Conservation (phyloP, 23 red algal genomes). For the Chondrus crispus region DNA sequence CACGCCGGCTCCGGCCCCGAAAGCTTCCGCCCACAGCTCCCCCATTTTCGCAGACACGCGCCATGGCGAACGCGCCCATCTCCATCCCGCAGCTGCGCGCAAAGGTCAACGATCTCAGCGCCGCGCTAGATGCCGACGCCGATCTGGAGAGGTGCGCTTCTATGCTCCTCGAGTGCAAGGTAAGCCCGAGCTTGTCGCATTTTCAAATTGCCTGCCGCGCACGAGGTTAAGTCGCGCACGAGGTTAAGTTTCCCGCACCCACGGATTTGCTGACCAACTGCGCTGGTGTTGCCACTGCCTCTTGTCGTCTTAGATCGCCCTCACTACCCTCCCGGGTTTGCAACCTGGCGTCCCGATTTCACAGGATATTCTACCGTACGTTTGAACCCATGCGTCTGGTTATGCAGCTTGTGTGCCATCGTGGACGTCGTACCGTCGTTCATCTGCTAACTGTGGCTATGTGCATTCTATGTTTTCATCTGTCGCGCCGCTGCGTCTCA, state of each 20-base stretch:
- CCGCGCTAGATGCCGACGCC: background rate
- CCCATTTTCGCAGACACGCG: no score
- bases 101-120: background rate
- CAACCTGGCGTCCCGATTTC: constrained; percentile 25
- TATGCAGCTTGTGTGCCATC: background rate
- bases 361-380: constrained; percentile 20
- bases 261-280: no score
- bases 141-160: background rate
- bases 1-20: no score
- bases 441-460: background rate
- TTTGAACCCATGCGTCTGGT: background rate
- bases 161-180: background rate
- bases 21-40: no score
- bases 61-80: no score
- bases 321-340: constrained; percentile 65
- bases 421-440: no score
- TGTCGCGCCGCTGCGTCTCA: background rate
- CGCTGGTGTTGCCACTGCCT: background rate
- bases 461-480: background rate
- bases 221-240: no score
- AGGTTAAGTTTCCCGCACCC: no score
- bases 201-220: no score
- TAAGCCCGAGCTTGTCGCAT: background rate
- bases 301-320: constrained; percentile 46
- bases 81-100: no score